A percentile compares a stretch with the other conserved stretches of the same genome.
These are phyloP conservation scores for Pharnaceum exiguum DNA, from an alignment of 148 eudicot species.

Conservation along the genomic window DNA sequence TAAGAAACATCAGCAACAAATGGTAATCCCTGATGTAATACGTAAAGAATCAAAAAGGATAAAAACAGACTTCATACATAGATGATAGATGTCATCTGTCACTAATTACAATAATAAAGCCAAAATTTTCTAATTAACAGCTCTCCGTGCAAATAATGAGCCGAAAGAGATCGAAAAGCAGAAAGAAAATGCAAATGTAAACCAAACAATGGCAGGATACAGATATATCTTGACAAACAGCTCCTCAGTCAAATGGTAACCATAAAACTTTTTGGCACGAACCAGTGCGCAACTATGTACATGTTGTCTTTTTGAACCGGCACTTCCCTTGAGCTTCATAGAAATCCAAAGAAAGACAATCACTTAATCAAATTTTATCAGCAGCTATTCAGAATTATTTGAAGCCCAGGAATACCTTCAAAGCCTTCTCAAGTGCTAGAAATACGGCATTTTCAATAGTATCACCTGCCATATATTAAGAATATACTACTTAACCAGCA, in stretches of 20 bases:
- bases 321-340: constrained; percentile 71
- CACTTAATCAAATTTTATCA: constrained; percentile 4
- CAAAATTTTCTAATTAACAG: background rate
- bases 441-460: constrained; percentile 42
- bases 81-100: too few relatives aligned
- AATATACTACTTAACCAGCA: constrained; percentile 2
- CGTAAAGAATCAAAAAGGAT: too few relatives aligned
- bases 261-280: constrained; percentile 81
- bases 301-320: constrained; percentile 87
- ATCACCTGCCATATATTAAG: constrained; percentile 35
- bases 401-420: constrained; percentile 48
- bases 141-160: background rate
- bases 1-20: too few relatives aligned
- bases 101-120: background rate
- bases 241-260: constrained; percentile 80
- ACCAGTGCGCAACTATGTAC: constrained; percentile 87
- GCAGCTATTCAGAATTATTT: background rate
- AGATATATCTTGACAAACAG: constrained; percentile 81
- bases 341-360: constrained; percentile 12
- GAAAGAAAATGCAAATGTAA: background rate
- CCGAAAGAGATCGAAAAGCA: background rate
- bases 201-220: constrained; percentile 52
- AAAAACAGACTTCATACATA: too few relatives aligned
- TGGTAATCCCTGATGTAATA: too few relatives aligned
- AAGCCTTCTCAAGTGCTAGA: constrained; percentile 73